These are phyloP conservation scores for Geranium incanum DNA, from an alignment of 441 rosid genomes.

Conservation along the genomic window DNA sequence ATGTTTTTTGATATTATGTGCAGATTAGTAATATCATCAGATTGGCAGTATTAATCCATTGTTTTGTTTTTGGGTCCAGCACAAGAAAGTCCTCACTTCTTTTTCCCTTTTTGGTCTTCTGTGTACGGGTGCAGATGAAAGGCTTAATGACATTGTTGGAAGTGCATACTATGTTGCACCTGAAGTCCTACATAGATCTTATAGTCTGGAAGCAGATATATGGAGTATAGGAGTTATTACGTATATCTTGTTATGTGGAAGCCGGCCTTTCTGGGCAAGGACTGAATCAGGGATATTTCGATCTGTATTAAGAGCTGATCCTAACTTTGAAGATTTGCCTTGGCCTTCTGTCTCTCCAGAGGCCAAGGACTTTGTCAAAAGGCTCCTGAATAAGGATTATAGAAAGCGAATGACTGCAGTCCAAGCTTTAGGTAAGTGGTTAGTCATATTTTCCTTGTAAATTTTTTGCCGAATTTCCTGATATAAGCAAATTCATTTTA, in stretches of 20 bases:
- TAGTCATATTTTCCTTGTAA: conserved; percentile 7
- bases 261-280: conserved; percentile 95
- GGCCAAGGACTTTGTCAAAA: conserved; percentile 84
- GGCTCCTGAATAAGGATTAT: conserved; percentile 85
- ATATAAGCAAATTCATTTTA: not conserved
- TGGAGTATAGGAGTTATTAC: conserved; percentile 94
- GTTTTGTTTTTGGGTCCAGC: not conserved
- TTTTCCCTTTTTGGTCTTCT: not conserved
- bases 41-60: not conserved
- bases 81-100: not conserved
- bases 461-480: not conserved
- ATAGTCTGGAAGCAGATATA: conserved; percentile 78
- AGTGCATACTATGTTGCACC: conserved; percentile 63
- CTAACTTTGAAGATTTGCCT: conserved; percentile 72
- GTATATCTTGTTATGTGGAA: conserved; percentile 85
- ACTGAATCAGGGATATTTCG: conserved; percentile 96
- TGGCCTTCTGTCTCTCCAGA: conserved; percentile 85
- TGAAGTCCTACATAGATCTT: conserved; percentile 91
- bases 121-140: conserved; percentile 47
- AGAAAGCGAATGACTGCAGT: conserved; percentile 90
- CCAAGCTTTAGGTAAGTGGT: conserved; percentile 82
- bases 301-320: conserved; percentile 82
- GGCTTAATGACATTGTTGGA: conserved; percentile 59
- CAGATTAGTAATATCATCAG: not conserved
- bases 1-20: not conserved